Evolutionary conservation across 495 filamentous ascomycete genomes (phyloP), one percentile per base, ranked within the genome.

Genomic region (Penicillium longicatenatum): DNA sequence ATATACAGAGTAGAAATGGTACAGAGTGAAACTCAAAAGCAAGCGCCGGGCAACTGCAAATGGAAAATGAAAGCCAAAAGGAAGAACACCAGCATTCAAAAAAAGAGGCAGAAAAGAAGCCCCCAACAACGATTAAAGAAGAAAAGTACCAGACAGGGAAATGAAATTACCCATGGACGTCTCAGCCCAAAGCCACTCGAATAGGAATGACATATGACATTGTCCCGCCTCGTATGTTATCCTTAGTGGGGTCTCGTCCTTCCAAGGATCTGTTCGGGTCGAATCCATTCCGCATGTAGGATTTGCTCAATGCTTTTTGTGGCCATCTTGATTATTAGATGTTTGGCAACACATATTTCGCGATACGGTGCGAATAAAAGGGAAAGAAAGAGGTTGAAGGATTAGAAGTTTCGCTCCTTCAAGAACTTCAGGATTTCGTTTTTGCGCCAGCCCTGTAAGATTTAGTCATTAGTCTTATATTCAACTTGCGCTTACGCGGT

Each of bases 381-480:
- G 17, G 19, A 21, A 24, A 35, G 16, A n/a, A 7, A 19, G 24
- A 33, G 22, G 2, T 17, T 37, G 12, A 30, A 24, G 33, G 20
- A 45, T 75, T 74, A 82, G 52, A 82, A 81, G 64, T 76, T 76
- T 50, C 76, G 72, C 33, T 80, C 76, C 43, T 68, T 50, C 29
- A 82, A 68, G 68, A 82, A 82, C 39, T 72, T 71, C 51, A 73
- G 62, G 37, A 82, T 79, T 50, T 80, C 74, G 16, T 69, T 70
- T 74, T 79, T 80, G 57, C 76, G 76, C 79, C 79, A 82, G 60
- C 79, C 79, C 79, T 82, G 47, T 50, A 37, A 12, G 3, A 14
- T 29, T 39, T 17, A 12, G n/a, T 12, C 4, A 44, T 62, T 54
- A 58, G 26, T 55, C 7, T 21, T 20, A 31, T 39, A 43, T 45